Percentiles rank a stretch among this genome's conserved stretches.
phyloP scores from a whole-genome alignment of 2,329 filamentous ascomycete species.

The Neonectria sp. region DNA sequence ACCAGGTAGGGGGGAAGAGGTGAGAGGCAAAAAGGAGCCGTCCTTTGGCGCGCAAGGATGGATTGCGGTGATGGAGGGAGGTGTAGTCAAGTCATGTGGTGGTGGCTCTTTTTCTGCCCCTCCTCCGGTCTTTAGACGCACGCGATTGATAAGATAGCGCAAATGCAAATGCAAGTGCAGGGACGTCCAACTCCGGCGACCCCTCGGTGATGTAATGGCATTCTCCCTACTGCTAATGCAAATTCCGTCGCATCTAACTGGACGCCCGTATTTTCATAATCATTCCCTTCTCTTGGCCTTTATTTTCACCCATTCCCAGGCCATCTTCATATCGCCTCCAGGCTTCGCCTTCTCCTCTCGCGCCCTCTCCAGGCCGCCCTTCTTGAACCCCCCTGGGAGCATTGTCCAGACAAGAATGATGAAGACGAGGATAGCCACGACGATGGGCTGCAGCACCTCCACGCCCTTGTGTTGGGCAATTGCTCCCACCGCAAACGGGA shows the following conservation, averaged over 20 bases:
- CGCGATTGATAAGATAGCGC: constrained; percentile 45
- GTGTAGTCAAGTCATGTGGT: constrained; percentile 15
- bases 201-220: constrained; percentile 33
- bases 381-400: constrained; percentile 57
- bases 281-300: constrained; percentile 6
- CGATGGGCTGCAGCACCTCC: constrained; percentile 69
- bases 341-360: constrained; percentile 54
- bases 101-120: constrained; percentile 33
- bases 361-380: constrained; percentile 59
- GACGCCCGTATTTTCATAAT: constrained; percentile 3
- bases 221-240: constrained; percentile 3
- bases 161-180: neutral
- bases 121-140: constrained; percentile 27
- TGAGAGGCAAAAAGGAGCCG: neutral
- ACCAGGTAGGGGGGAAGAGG: neutral
- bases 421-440: constrained; percentile 63
- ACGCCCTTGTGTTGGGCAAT: constrained; percentile 74
- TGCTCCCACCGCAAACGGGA: constrained; percentile 78
- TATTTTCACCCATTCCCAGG: constrained; percentile 35
- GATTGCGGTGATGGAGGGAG: neutral
- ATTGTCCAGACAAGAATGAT: constrained; percentile 63
- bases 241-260: constrained; percentile 25
- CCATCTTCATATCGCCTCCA: constrained; percentile 51
- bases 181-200: constrained; percentile 35
- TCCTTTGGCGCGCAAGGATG: neutral